Percentiles rank a stretch among this genome's conserved stretches.
Evolutionary conservation across 306 rosid species (phyloP).

Genomic region (Myrica gale): DNA sequence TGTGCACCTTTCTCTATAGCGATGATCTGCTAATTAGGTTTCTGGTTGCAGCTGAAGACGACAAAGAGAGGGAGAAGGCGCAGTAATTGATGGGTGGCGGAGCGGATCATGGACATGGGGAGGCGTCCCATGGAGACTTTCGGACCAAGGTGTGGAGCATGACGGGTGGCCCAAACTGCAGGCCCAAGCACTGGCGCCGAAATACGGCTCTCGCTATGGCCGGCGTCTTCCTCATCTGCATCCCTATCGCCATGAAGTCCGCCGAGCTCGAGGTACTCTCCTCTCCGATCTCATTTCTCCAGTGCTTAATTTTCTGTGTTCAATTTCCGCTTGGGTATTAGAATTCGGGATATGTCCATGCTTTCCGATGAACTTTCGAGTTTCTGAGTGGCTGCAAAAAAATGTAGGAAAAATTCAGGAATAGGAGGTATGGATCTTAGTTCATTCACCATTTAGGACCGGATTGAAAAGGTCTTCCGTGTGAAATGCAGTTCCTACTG

Average conservation of each 20-base stretch:
- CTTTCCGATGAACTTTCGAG: background rate
- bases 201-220: conserved; percentile 91
- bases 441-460: background rate
- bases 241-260: conserved; percentile 93
- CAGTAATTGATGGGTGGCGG: conserved; percentile 54
- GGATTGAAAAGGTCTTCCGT: background rate
- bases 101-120: conserved; percentile 64
- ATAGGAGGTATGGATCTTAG: background rate
- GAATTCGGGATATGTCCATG: background rate
- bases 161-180: conserved; percentile 85
- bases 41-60: background rate
- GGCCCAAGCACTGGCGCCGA: conserved; percentile 96
- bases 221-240: conserved; percentile 79
- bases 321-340: background rate
- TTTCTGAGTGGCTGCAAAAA: conserved; percentile 7
- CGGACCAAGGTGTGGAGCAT: conserved; percentile 94
- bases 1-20: background rate
- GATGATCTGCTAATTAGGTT: background rate
- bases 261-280: conserved; percentile 84
- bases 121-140: conserved; percentile 56
- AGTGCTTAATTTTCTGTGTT: background rate
- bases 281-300: background rate
- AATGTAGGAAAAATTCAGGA: background rate
- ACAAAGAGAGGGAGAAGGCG: conserved; percentile 16
- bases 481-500: background rate